phyloP scores from a whole-genome alignment of 306 rosid species.

The Mucuna pruriens region DNA sequence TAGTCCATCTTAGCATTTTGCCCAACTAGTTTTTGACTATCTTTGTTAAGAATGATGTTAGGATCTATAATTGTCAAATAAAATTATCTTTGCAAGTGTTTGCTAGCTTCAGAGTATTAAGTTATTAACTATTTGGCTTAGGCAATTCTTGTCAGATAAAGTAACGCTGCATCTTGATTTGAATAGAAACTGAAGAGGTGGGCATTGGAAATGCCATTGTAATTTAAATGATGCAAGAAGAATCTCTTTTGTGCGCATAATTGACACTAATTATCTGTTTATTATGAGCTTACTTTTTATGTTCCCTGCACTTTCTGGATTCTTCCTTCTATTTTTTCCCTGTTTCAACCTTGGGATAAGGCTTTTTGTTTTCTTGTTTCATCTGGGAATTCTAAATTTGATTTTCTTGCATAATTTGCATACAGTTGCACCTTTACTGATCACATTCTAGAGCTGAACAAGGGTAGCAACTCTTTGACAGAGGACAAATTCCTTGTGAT shows the following conservation, averaged over 20 bases:
- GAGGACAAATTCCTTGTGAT: constrained; percentile 82
- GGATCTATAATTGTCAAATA: constrained; percentile 14
- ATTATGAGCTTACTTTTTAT: constrained; percentile 7
- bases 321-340: background rate
- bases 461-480: constrained; percentile 52
- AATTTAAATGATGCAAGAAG: constrained; percentile 8
- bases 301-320: constrained; percentile 1
- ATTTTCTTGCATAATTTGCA: constrained; percentile 42
- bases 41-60: background rate
- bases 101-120: constrained; percentile 25
- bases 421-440: constrained; percentile 82
- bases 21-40: background rate
- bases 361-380: background rate
- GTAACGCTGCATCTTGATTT: background rate
- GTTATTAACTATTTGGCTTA: constrained; percentile 18
- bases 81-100: background rate
- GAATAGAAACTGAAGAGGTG: background rate
- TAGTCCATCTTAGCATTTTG: background rate
- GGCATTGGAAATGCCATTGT: background rate
- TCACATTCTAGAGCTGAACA: constrained; percentile 69
- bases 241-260: constrained; percentile 1
- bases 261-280: background rate
- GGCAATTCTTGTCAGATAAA: constrained; percentile 11
- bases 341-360: background rate
- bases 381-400: constrained; percentile 34